Evolutionary conservation across 345 rosid genomes (phyloP).

Genomic region (Ailanthus altissimus): DNA sequence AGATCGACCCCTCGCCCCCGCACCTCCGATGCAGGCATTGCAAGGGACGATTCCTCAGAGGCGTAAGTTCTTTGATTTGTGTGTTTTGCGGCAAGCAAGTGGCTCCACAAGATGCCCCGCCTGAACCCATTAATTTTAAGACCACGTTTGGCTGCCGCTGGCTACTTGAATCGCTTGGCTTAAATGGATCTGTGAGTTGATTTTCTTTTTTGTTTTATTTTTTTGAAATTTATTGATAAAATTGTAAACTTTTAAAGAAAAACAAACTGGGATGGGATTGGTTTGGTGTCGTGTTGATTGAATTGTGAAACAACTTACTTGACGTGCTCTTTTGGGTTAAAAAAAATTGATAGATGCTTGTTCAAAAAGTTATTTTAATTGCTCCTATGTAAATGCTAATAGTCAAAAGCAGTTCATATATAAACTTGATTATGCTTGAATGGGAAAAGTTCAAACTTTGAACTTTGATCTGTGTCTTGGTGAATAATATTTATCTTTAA

Average conservation of each 20-base stretch:
- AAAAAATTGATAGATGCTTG: background rate
- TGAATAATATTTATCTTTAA: background rate
- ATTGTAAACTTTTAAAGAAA: background rate
- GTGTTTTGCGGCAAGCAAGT: constrained; percentile 73
- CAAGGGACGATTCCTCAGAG: constrained; percentile 63
- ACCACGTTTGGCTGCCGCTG: constrained; percentile 61
- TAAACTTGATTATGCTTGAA: background rate
- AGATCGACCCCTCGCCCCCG: constrained; percentile 61
- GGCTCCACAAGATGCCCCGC: constrained; percentile 41
- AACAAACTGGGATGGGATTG: background rate
- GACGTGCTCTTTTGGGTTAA: background rate
- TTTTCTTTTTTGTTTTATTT: background rate
- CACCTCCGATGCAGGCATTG: constrained; percentile 71
- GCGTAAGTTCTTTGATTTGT: constrained; percentile 60
- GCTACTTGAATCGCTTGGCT: constrained; percentile 62
- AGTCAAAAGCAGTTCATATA: background rate
- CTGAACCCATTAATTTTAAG: constrained; percentile 63
- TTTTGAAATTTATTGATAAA: background rate
- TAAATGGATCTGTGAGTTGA: constrained; percentile 78
- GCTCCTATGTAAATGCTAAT: background rate
- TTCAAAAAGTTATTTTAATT: background rate
- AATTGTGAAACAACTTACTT: background rate
- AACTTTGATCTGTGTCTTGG: background rate
- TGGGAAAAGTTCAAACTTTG: background rate
- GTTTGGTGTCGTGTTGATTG: background rate